phyloP scores from a whole-genome alignment of 768 basidiomycete genomes.

The Mycena albidolilacea region DNA sequence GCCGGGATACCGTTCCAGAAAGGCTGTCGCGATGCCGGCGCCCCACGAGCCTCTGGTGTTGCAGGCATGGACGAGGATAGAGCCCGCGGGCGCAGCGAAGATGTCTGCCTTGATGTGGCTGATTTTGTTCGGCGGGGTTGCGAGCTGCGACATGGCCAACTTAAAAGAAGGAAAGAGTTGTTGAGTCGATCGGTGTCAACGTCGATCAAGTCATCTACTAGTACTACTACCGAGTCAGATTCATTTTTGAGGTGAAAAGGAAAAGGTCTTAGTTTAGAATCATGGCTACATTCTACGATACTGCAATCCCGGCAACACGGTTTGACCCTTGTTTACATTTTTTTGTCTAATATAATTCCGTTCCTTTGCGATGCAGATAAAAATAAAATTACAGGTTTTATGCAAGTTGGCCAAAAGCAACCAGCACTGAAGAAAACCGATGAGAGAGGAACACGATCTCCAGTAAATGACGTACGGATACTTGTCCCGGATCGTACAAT shows the following conservation, averaged over 20 bases:
- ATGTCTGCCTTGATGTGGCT: conserved; percentile 53
- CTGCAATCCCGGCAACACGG: too few relatives aligned
- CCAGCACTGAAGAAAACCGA: conserved; percentile 18
- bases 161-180: neutral
- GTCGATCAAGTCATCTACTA: too few relatives aligned
- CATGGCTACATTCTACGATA: too few relatives aligned
- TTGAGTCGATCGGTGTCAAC: too few relatives aligned
- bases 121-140: conserved; percentile 38
- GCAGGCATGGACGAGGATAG: conserved; percentile 59
- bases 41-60: conserved; percentile 60
- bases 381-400: neutral
- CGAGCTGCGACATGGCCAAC: conserved; percentile 24
- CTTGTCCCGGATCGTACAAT: conserved; percentile 61
- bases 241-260: too few relatives aligned
- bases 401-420: conserved; percentile 12
- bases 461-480: conserved; percentile 53
- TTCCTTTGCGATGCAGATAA: too few relatives aligned
- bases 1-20: conserved; percentile 52
- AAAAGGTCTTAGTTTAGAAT: too few relatives aligned
- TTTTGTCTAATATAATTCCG: too few relatives aligned
- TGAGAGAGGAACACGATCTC: neutral
- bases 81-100: conserved; percentile 52
- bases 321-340: too few relatives aligned
- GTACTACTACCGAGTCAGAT: too few relatives aligned
- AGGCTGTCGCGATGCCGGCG: conserved; percentile 55